Percentiles rank a stretch among this genome's conserved stretches.
These are phyloP conservation scores for Hymenoscyphus salicellus DNA, from an alignment of 2,329 filamentous ascomycete genomes.

Conservation along the genomic window DNA sequence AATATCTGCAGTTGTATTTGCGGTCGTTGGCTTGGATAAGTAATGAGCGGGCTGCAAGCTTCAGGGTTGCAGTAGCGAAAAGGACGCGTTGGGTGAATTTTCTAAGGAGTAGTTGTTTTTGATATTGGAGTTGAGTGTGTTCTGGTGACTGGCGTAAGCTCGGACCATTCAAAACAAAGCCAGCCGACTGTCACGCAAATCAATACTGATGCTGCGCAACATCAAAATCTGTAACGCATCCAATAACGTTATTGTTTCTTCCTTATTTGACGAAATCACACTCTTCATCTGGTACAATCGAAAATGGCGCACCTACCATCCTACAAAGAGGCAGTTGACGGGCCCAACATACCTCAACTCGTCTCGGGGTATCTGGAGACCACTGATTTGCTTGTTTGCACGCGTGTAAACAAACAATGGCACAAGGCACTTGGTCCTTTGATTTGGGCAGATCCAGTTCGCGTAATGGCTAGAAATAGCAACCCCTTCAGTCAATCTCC, in stretches of 20 bases:
- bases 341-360: conserved; percentile 10
- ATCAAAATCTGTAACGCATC: not conserved
- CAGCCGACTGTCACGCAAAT: not conserved
- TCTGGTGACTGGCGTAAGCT: not conserved
- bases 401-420: conserved; percentile 21
- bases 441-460: conserved; percentile 28
- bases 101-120: not conserved
- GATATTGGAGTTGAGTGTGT: not conserved
- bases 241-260: not conserved
- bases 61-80: not conserved
- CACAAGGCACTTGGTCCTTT: conserved; percentile 14
- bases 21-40: not conserved
- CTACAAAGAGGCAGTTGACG: conserved; percentile 21
- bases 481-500: conserved; percentile 20
- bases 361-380: conserved; percentile 23
- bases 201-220: not conserved
- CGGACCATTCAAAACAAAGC: not conserved
- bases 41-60: not conserved
- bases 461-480: conserved; percentile 8
- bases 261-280: not conserved
- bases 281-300: not conserved
- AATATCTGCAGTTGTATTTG: not conserved
- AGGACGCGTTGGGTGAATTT: not conserved
- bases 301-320: conserved; percentile 21
- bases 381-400: conserved; percentile 12